A percentile compares a stretch with the other conserved stretches of the same genome.
These are phyloP conservation scores for Achlya hypogyna DNA, from an alignment of 352 stramenopile genomes.

Conservation along the genomic window DNA sequence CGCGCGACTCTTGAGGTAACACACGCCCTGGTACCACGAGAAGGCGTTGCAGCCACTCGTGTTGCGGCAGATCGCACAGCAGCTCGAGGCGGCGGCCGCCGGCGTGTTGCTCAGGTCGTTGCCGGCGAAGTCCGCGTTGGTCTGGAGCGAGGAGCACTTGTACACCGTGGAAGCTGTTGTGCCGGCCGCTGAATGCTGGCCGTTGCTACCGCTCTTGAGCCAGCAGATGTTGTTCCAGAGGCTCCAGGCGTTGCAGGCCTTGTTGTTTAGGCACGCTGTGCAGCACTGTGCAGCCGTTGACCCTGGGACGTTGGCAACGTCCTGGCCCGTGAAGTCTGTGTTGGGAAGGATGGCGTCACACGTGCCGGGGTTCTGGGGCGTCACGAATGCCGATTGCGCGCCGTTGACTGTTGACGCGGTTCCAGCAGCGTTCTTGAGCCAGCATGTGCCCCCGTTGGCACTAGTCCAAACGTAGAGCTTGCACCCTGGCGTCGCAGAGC, in stretches of 20 bases:
- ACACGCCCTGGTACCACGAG: slow-evolving; percentile 9
- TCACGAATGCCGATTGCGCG: not conserved
- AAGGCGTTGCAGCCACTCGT: not conserved
- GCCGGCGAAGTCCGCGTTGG: slow-evolving; percentile 20
- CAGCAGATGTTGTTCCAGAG: not conserved
- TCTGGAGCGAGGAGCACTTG: not conserved
- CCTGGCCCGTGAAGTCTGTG: slow-evolving; percentile 1
- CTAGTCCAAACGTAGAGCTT: slow-evolving; percentile 12
- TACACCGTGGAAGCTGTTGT: not conserved
- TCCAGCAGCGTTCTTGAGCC: slow-evolving; percentile 16
- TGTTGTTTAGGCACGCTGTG: slow-evolving; percentile 1
- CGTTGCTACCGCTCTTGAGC: not conserved
- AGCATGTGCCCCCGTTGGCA: slow-evolving; percentile 14
- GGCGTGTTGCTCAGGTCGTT: slow-evolving; percentile 27
- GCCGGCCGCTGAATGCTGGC: not conserved
- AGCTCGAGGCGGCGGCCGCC: not conserved
- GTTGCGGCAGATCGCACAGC: slow-evolving; percentile 12
- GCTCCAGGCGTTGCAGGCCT: slow-evolving; percentile 12
- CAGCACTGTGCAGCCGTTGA: not conserved
- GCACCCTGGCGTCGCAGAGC: not conserved
- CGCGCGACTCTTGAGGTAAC: slow-evolving; percentile 15
- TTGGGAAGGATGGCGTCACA: not conserved
- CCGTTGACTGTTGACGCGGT: not conserved
- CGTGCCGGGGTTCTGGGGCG: too few species aligned
- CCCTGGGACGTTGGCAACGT: not conserved